Evolutionary conservation across 257 asterid species (phyloP).

Genomic region (Scutellaria galericulata): DNA sequence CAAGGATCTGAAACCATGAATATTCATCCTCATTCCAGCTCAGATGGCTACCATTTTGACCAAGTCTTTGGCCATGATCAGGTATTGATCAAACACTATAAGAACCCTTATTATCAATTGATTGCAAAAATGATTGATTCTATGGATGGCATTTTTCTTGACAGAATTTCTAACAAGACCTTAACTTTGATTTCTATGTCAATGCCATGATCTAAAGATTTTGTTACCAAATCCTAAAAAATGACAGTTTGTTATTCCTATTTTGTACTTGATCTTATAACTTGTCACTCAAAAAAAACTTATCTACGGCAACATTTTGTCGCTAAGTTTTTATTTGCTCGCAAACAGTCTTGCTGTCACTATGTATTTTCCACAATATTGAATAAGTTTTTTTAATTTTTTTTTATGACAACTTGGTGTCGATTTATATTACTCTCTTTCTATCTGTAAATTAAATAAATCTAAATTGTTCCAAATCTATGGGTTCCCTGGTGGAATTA

Average conservation of each 20-base stretch:
- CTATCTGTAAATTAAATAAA: background rate
- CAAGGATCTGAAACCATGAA: constrained; percentile 24
- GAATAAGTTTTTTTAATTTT: too few relatives aligned
- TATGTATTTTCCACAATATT: too few relatives aligned
- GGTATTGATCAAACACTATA: constrained; percentile 19
- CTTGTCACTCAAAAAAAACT: too few relatives aligned
- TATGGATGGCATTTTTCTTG: background rate
- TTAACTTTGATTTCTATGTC: background rate
- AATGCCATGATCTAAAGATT: background rate
- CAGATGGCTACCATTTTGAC: background rate
- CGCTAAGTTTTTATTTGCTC: too few relatives aligned
- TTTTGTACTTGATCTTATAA: background rate
- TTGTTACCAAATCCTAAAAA: background rate
- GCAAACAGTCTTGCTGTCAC: too few relatives aligned
- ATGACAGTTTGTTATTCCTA: background rate
- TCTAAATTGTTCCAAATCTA: background rate
- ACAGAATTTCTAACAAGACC: background rate
- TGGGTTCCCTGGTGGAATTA: background rate
- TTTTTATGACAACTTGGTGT: too few relatives aligned
- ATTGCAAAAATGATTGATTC: too few relatives aligned
- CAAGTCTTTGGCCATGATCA: constrained; percentile 2
- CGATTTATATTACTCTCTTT: too few relatives aligned
- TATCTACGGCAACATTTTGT: too few relatives aligned
- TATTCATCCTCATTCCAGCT: background rate
- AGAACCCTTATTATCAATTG: too few relatives aligned